Percentiles rank a stretch among this genome's conserved stretches.
Conservation (phyloP, 75 land plant species). For the Selaginella moellendorffii region DNA sequence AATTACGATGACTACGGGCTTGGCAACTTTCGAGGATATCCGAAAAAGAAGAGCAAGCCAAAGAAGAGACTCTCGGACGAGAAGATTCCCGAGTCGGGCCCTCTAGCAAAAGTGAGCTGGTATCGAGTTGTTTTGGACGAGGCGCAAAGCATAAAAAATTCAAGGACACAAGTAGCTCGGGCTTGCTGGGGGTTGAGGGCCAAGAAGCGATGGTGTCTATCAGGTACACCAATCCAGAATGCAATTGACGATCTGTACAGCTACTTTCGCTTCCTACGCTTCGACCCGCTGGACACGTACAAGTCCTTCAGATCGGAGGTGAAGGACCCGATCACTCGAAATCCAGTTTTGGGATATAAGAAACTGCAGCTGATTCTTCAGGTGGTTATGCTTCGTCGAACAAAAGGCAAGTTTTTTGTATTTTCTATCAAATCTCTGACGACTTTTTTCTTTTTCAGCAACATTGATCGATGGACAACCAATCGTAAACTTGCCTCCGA, state of each 20-base stretch:
- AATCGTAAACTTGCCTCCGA: conserved; percentile 68
- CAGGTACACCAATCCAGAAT: conserved; percentile 97
- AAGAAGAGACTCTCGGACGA: conserved; percentile 34
- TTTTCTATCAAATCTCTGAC: background rate
- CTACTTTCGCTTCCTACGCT: conserved; percentile 82
- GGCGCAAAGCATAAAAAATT: conserved; percentile 95
- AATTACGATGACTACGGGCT: conserved; percentile 39
- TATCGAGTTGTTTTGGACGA: conserved; percentile 91
- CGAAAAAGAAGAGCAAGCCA: conserved; percentile 25
- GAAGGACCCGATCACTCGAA: conserved; percentile 53
- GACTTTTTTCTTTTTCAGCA: conserved; percentile 24
- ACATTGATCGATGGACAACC: conserved; percentile 75
- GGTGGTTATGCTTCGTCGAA: conserved; percentile 69
- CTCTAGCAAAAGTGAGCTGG: conserved; percentile 85
- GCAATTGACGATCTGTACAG: conserved; percentile 90
- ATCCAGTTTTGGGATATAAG: conserved; percentile 52
- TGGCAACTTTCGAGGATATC: conserved; percentile 14
- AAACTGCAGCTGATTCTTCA: conserved; percentile 76
- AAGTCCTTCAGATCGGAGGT: conserved; percentile 52
- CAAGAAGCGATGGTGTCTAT: conserved; percentile 92
- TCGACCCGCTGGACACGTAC: conserved; percentile 53
- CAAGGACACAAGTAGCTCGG: conserved; percentile 87
- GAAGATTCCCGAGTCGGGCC: conserved; percentile 31
- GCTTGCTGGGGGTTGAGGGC: conserved; percentile 95
- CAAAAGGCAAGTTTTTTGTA: conserved; percentile 46